Evolutionary conservation across 1,284 basidiomycete species (phyloP).

Genomic region (Tausonia pullulans): DNA sequence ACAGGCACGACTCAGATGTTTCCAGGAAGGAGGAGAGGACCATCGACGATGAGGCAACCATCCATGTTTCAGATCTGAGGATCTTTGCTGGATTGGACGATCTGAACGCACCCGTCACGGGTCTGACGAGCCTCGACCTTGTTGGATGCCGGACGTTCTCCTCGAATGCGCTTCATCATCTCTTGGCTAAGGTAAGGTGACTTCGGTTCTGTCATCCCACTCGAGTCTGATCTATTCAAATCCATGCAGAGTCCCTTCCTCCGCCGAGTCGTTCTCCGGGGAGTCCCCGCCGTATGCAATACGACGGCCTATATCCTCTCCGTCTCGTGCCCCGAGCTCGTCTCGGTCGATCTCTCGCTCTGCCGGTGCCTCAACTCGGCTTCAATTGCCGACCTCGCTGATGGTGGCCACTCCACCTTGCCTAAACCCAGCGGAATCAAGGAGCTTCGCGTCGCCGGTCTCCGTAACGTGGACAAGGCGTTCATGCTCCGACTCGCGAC

Average conservation of each 20-base stretch:
- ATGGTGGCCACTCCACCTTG: constrained; percentile 27
- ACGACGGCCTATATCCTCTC: constrained; percentile 58
- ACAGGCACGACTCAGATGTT: too few relatives aligned
- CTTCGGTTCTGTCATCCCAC: too few relatives aligned
- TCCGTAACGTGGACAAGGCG: constrained; percentile 49
- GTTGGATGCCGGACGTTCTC: constrained; percentile 49
- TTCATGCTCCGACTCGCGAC: constrained; percentile 51
- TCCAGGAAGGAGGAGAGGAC: too few relatives aligned
- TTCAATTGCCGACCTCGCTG: constrained; percentile 38
- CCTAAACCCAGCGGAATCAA: constrained; percentile 37
- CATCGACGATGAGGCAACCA: too few relatives aligned
- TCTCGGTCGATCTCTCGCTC: constrained; percentile 57
- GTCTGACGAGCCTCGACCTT: constrained; percentile 48
- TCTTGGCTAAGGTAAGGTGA: background rate
- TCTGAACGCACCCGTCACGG: constrained; percentile 15
- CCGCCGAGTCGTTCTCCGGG: constrained; percentile 51
- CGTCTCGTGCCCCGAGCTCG: constrained; percentile 45
- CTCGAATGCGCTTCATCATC: background rate
- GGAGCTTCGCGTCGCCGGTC: constrained; percentile 52
- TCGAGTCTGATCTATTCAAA: too few relatives aligned
- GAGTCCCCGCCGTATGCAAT: constrained; percentile 55
- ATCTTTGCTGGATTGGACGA: too few relatives aligned
- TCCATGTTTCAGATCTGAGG: too few relatives aligned
- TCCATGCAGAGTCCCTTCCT: constrained; percentile 39
- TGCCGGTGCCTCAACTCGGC: constrained; percentile 57